Base-by-base conservation (phyloP, 1,139 yeast genomes). In the Blastobotrys aristatus region DNA sequence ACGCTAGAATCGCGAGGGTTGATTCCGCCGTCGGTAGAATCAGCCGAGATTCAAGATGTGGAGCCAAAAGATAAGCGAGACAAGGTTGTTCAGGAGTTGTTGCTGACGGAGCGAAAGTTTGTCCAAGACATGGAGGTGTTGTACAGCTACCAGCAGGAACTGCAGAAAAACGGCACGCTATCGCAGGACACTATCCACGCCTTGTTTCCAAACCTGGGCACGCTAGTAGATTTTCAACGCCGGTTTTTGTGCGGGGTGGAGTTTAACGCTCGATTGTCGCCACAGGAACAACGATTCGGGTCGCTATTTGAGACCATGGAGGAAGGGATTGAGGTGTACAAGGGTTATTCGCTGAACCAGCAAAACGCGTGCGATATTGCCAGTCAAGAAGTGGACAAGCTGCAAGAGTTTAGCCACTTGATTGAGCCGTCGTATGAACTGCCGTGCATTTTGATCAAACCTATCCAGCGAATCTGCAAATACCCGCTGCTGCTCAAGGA, bases 391-490 rank as follows among this genome's bases (percentile, higher is more conserved):
- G 75, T 82, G 31, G 61, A 71, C 35, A 80, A 76, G 57, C 70
- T 86, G 50, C 70, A 66, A 49, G 77, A 77, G 51, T 74, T 83
- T 21, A 74, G 84, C 3, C 68, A 75, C 43, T 68, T 89, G 39
- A 79, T 92, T 50, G 95, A 84, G 54, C 94, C 95, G 24, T 85
- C 88, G 33, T 83, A 89, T 63, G 98, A 92, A 65, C 72, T 92
- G 47, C 97, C 88, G 61, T 83, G 95, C 46, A 86, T 86, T 64
- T 74, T 94, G 43, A 79, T 92, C 57, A 92, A 92, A 65, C 99
- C 99, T 0, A 88, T 92, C 36, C 99, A 92, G 70, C 77, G 98
- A 57, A 75, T 92, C 27, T 88, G 97, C 72, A 88, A 90, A 65
- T 92, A 92, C 64, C 98, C 98, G 2, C 69, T 94, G 43, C 71